These are phyloP conservation scores for Fusarium devonianum DNA, from an alignment of 2,329 filamentous ascomycete genomes.

Conservation along the genomic window DNA sequence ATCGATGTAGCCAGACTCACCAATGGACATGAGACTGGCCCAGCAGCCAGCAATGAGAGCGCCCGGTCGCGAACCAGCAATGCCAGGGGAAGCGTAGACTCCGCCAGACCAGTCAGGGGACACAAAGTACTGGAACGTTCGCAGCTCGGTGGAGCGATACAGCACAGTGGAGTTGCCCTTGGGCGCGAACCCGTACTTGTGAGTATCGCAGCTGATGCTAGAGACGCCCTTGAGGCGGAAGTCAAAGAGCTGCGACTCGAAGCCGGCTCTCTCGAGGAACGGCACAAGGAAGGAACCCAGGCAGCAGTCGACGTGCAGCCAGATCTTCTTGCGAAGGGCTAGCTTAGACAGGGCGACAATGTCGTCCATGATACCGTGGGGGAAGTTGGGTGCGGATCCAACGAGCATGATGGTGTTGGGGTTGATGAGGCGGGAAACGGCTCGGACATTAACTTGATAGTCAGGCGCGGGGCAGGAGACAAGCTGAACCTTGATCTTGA, in stretches of 20 bases:
- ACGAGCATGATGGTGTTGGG: constrained; percentile 93
- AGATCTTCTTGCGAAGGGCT: constrained; percentile 79
- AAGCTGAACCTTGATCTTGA: constrained; percentile 92
- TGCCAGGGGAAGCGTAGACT: constrained; percentile 91
- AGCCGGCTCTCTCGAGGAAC: constrained; percentile 91
- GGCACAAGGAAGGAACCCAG: constrained; percentile 94
- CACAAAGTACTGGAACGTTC: constrained; percentile 96
- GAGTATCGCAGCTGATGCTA: constrained; percentile 94
- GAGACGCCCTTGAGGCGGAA: constrained; percentile 95
- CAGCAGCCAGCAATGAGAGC: constrained; percentile 96
- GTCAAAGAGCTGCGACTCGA: constrained; percentile 87
- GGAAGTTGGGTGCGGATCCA: constrained; percentile 95
- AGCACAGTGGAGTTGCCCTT: constrained; percentile 95
- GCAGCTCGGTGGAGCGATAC: constrained; percentile 80
- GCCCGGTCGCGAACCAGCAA: constrained; percentile 90
- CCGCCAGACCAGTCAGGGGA: constrained; percentile 94
- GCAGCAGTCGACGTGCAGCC: constrained; percentile 97
- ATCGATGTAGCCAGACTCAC: constrained; percentile 86
- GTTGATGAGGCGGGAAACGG: constrained; percentile 86
- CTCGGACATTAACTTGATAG: constrained; percentile 82
- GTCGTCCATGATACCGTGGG: constrained; percentile 97
- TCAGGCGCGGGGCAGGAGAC: constrained; percentile 84
- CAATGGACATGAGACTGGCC: constrained; percentile 88
- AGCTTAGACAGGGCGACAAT: constrained; percentile 85
- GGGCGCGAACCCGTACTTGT: constrained; percentile 98